Evolutionary conservation across 192 early-diverging fungal species (phyloP).

Genomic region (Haplosporangium gracile): DNA sequence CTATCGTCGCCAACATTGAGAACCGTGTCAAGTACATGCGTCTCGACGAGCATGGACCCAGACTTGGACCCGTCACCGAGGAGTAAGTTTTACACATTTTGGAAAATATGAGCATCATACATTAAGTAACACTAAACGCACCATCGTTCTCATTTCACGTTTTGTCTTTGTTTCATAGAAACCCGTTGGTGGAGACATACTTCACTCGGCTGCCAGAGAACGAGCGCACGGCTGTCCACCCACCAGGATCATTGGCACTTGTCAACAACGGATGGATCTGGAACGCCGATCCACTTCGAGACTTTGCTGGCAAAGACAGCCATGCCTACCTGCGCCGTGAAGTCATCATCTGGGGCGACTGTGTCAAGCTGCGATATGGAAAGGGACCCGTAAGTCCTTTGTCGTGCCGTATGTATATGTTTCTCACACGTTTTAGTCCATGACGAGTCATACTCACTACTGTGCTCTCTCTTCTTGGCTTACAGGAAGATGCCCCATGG

Average conservation of each 20-base stretch:
- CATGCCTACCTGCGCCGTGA: slow-evolving; percentile 93
- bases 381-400: slow-evolving; percentile 60
- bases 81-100: slow-evolving; percentile 59
- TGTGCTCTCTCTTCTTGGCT: not conserved
- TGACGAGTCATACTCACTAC: not conserved
- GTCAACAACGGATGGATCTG: slow-evolving; percentile 99
- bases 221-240: slow-evolving; percentile 61
- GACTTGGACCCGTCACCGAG: slow-evolving; percentile 79
- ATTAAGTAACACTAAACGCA: not conserved
- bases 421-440: not conserved
- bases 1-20: slow-evolving; percentile 79
- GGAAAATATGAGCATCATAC: too few relatives aligned
- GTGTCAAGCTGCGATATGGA: slow-evolving; percentile 98
- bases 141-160: not conserved
- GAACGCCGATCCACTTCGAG: slow-evolving; percentile 90
- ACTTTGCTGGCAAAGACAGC: slow-evolving; percentile 92
- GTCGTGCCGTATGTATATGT: not conserved
- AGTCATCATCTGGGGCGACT: slow-evolving; percentile 99
- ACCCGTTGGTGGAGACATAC: slow-evolving; percentile 95
- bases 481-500: slow-evolving; percentile 89
- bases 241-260: slow-evolving; percentile 78
- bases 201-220: slow-evolving; percentile 87
- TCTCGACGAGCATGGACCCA: slow-evolving; percentile 89
- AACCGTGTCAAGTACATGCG: slow-evolving; percentile 88
- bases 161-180: slow-evolving; percentile 55